Base-by-base conservation (phyloP, 1,284 basidiomycete species). In the Dichomitus squalens region DNA sequence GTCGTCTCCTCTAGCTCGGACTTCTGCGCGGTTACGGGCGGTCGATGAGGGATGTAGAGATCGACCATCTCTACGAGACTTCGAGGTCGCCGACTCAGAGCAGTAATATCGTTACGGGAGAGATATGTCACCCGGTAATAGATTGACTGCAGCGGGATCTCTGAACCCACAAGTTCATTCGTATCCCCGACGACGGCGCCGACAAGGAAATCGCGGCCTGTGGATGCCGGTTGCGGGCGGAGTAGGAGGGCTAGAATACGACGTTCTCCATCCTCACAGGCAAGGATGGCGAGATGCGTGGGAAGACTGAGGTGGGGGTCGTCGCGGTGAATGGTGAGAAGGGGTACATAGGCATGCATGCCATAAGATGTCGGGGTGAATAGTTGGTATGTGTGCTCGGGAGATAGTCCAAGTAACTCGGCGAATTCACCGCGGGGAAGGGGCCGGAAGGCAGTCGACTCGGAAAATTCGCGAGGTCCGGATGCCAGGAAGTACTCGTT, bases 321-420 rank as follows among this genome's bases (percentile, higher is more conserved):
- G 16, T 29, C 14, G n/a, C 20, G 41, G 3, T 51, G 39, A 8
- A 58, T 44, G 2, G 33, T 21, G 25, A 62, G 36, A 16, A 62
- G 44, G 0, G 60, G 60, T 18, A 59, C 41, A 3, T 40, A 41
- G 11, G 55, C 53, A 29, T 48, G 52, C n/a, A 62, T 51, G 11
- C 57, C 57, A n/a, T 62, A 57, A 8, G 60, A 49, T 4, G 60
- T 62, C 14, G 44, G 34, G 4, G 49, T 57, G 36, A 49, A 62
- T 18, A 39, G 4, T 18, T 57, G 29, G 39, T 54, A 29, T 6
- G 31, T 6, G 9, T 23, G 4, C 6, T 50, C 36, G 1, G 49
- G 25, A 7, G 59, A 12, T 7, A 47, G 31, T 1, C 33, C 34
- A 3, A 59, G 48, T 2, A 29, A 21, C 8, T 52, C n/a, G 11